Evolutionary conservation across 345 rosid species (phyloP).

Genomic region (Firmiana major): DNA sequence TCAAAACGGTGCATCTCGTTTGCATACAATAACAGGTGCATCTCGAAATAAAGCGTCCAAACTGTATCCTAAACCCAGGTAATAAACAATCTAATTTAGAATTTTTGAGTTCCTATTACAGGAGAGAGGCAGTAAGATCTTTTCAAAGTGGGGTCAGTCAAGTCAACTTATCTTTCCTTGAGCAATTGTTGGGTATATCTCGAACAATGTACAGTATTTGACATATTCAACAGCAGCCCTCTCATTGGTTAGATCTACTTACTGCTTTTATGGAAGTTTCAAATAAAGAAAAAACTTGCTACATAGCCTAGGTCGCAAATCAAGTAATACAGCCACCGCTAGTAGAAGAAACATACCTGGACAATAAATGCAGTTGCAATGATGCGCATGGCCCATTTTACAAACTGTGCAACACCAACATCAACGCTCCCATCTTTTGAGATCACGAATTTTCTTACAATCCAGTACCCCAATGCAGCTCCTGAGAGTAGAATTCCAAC

Average conservation of each 20-base stretch:
- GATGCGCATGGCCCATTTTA: slow-evolving; percentile 87
- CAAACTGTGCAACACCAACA: slow-evolving; percentile 74
- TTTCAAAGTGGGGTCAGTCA: not conserved
- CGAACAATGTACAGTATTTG: not conserved
- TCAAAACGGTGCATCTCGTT: no score
- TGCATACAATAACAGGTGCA: not conserved
- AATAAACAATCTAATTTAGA: not conserved
- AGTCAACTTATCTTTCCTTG: not conserved
- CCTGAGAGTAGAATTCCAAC: slow-evolving; percentile 74
- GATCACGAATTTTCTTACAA: slow-evolving; percentile 79
- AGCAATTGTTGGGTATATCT: not conserved
- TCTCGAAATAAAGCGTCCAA: not conserved
- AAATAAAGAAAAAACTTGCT: not conserved
- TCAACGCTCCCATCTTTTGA: slow-evolving; percentile 80
- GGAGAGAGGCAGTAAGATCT: not conserved
- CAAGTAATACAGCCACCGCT: not conserved
- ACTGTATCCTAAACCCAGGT: not conserved
- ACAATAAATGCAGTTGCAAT: slow-evolving; percentile 66
- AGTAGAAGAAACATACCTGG: slow-evolving; percentile 46
- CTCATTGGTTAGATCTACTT: not conserved
- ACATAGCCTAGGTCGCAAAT: not conserved
- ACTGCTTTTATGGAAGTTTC: not conserved
- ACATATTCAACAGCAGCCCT: not conserved
- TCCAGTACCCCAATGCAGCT: slow-evolving; percentile 94
- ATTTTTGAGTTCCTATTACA: not conserved